A percentile compares a stretch with the other conserved stretches of the same genome.
These are phyloP conservation scores for Colletotrichum tanaceti DNA, from an alignment of 2,329 filamentous ascomycete species.

Conservation along the genomic window DNA sequence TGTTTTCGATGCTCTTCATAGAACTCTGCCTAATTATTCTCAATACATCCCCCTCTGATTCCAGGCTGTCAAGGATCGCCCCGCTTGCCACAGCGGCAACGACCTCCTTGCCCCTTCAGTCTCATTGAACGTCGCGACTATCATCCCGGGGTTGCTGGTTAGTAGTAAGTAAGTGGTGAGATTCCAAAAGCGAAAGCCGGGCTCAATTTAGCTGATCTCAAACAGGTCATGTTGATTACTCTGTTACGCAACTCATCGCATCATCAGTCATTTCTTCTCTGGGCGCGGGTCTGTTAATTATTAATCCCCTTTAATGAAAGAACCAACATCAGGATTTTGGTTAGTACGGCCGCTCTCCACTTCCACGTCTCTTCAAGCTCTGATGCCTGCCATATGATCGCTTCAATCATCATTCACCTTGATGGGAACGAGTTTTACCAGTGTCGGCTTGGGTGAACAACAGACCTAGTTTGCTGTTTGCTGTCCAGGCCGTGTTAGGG, in stretches of 20 bases:
- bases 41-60: conserved; percentile 22
- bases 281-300: conserved; percentile 30
- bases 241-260: conserved; percentile 38
- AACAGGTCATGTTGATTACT: conserved; percentile 39
- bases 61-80: conserved; percentile 4
- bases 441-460: conserved; percentile 18
- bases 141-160: not conserved
- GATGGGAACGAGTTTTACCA: conserved; percentile 6
- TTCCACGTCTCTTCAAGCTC: not conserved
- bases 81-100: not conserved
- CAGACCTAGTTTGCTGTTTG: conserved; percentile 34
- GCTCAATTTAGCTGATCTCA: not conserved
- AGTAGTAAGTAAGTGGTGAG: accelerated
- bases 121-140: conserved; percentile 50
- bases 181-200: no score
- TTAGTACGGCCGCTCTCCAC: not conserved
- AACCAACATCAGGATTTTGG: conserved; percentile 29
- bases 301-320: conserved; percentile 7
- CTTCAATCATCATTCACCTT: conserved; percentile 16
- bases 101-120: conserved; percentile 62
- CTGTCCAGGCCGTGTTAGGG: conserved; percentile 32
- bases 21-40: no score
- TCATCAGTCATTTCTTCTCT: conserved; percentile 26
- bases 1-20: conserved; percentile 1
- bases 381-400: conserved; percentile 14